Conservation (phyloP, 202 grass and related monocot genomes). For the Brachypodium distachyon region DNA sequence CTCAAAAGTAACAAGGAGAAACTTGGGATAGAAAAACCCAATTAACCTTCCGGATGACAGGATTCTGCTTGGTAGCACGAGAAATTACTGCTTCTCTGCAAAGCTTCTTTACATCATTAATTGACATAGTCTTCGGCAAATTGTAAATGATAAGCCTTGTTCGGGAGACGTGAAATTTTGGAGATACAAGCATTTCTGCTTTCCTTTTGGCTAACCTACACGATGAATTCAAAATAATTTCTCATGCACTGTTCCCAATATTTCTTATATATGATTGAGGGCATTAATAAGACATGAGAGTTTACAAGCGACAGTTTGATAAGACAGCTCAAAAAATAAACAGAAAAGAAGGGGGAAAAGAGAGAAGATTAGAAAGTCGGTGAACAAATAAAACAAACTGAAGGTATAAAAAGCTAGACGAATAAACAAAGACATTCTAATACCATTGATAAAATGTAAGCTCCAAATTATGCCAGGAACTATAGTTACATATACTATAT, state of each 20-base stretch:
- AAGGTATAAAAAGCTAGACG: neutral
- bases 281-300: neutral
- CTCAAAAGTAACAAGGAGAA: neutral
- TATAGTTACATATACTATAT: neutral
- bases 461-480: neutral
- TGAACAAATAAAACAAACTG: neutral
- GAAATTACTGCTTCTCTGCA: constrained; percentile 84
- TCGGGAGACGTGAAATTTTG: constrained; percentile 94
- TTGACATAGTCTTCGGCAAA: constrained; percentile 87
- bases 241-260: neutral
- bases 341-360: neutral
- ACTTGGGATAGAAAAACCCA: constrained; percentile 12
- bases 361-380: neutral
- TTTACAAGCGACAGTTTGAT: neutral
- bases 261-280: neutral
- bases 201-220: constrained; percentile 81
- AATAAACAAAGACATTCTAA: neutral
- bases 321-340: neutral
- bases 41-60: constrained; percentile 80
- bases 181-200: constrained; percentile 82
- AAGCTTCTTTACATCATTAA: constrained; percentile 90
- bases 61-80: constrained; percentile 77
- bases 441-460: neutral
- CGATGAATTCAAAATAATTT: neutral
- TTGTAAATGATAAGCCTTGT: constrained; percentile 95